phyloP scores from a whole-genome alignment of 148 eudicot genomes.

The Selenicereus undatus region DNA sequence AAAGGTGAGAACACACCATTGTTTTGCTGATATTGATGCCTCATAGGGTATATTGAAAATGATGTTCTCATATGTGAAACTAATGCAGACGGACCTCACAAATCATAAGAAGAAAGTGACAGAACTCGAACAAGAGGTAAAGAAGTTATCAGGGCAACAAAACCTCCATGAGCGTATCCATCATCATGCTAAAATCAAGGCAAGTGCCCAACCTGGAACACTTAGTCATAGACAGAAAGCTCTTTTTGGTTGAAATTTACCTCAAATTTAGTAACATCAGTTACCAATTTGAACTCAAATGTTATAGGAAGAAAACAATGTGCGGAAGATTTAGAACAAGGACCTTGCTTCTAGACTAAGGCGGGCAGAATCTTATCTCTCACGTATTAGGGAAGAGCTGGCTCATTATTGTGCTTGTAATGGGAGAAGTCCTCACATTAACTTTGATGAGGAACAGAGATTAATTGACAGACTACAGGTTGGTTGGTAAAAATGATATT shows the following conservation, averaged over 20 bases:
- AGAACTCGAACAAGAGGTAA: constrained; percentile 72
- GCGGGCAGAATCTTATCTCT: constrained; percentile 46
- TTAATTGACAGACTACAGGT: constrained; percentile 58
- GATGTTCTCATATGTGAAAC: background rate
- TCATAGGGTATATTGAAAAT: background rate
- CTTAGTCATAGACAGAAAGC: no score
- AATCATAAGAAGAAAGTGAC: constrained; percentile 48
- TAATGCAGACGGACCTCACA: constrained; percentile 49
- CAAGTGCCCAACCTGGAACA: constrained; percentile 13
- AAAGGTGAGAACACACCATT: constrained; percentile 48
- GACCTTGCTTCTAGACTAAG: constrained; percentile 56
- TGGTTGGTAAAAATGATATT: background rate
- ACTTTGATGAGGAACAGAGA: constrained; percentile 52
- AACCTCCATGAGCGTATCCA: constrained; percentile 90
- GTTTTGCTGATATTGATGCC: background rate
- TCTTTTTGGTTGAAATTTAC: background rate
- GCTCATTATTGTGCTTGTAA: constrained; percentile 41
- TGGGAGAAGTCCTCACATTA: constrained; percentile 40
- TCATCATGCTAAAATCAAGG: constrained; percentile 97
- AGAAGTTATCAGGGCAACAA: constrained; percentile 80
- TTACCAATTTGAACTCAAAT: constrained; percentile 4
- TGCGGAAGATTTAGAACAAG: constrained; percentile 61
- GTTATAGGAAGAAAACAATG: constrained; percentile 87
- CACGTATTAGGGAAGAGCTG: constrained; percentile 54
- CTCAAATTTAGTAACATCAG: background rate